phyloP scores from a whole-genome alignment of 345 rosid species.

The Carallia brachiata region DNA sequence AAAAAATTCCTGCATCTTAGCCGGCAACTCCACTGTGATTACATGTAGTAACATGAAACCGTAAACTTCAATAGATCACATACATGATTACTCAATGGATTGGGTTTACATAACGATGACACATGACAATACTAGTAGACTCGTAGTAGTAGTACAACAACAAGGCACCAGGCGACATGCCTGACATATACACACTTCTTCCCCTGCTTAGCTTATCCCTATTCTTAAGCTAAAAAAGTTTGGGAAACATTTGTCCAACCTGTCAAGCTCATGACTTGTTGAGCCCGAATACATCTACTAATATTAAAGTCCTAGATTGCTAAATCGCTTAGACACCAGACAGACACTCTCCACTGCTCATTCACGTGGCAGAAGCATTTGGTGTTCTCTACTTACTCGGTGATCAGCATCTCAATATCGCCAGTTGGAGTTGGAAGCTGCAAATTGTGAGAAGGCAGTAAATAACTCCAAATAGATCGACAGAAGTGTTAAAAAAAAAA shows the following conservation, averaged over 20 bases:
- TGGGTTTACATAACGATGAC: background rate
- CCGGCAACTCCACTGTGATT: too few relatives aligned
- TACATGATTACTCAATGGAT: background rate
- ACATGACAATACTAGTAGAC: background rate
- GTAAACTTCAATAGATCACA: background rate
- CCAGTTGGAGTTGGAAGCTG: slow-evolving; percentile 41
- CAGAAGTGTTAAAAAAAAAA: background rate
- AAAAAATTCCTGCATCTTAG: too few relatives aligned
- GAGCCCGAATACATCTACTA: slow-evolving; percentile 9
- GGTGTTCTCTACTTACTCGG: slow-evolving; percentile 45
- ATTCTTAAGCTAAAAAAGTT: background rate
- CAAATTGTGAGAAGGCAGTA: slow-evolving; percentile 6
- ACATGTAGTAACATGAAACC: too few relatives aligned
- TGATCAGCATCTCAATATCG: slow-evolving; percentile 43
- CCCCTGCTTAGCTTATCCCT: background rate
- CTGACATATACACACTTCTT: background rate
- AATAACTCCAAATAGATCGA: background rate
- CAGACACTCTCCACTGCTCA: background rate
- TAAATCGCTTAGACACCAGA: background rate
- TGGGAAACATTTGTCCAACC: background rate
- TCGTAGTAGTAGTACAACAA: background rate
- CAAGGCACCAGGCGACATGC: background rate
- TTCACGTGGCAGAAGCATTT: slow-evolving; percentile 5
- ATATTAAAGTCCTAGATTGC: background rate
- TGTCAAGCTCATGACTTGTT: slow-evolving; percentile 2